A percentile compares a stretch with the other conserved stretches of the same genome.
phyloP scores from a whole-genome alignment of 2,329 filamentous ascomycete species.

The Plectosphaerella cucumerina region DNA sequence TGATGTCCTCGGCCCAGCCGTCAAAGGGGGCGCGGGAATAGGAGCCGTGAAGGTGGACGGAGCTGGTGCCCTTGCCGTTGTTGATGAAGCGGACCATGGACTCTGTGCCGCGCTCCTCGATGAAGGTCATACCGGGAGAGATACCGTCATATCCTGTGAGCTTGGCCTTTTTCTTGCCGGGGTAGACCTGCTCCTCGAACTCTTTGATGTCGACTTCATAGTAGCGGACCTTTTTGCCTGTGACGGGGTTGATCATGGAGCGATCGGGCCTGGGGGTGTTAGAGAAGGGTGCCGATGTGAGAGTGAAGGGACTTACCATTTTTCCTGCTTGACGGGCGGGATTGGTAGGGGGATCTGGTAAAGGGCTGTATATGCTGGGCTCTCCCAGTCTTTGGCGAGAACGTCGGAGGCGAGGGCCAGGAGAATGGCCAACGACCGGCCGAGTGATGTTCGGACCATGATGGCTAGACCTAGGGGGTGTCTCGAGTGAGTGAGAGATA shows the following conservation, averaged over 20 bases:
- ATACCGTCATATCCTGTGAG: slow-evolving; percentile 43
- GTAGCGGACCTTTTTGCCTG: slow-evolving; percentile 24
- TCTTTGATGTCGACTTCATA: slow-evolving; percentile 21
- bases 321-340: slow-evolving; percentile 35
- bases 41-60: slow-evolving; percentile 46
- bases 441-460: slow-evolving; percentile 9
- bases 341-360: slow-evolving; percentile 38
- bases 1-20: slow-evolving; percentile 47
- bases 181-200: slow-evolving; percentile 18
- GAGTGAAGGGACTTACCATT: slow-evolving; percentile 24
- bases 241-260: slow-evolving; percentile 20
- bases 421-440: slow-evolving; percentile 9
- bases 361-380: slow-evolving; percentile 30
- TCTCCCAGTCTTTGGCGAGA: slow-evolving; percentile 16
- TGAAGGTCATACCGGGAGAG: slow-evolving; percentile 43
- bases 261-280: slow-evolving; percentile 2
- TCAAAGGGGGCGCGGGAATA: slow-evolving; percentile 37
- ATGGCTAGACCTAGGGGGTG: not conserved
- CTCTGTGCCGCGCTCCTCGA: slow-evolving; percentile 38
- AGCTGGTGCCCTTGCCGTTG: slow-evolving; percentile 30
- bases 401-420: slow-evolving; percentile 7
- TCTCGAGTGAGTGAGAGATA: not conserved
- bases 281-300: not conserved
- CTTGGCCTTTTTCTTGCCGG: slow-evolving; percentile 13
- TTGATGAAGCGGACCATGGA: slow-evolving; percentile 46